These are phyloP conservation scores for Nematodospora valgi DNA, from an alignment of 805 yeast species.

Conservation along the genomic window DNA sequence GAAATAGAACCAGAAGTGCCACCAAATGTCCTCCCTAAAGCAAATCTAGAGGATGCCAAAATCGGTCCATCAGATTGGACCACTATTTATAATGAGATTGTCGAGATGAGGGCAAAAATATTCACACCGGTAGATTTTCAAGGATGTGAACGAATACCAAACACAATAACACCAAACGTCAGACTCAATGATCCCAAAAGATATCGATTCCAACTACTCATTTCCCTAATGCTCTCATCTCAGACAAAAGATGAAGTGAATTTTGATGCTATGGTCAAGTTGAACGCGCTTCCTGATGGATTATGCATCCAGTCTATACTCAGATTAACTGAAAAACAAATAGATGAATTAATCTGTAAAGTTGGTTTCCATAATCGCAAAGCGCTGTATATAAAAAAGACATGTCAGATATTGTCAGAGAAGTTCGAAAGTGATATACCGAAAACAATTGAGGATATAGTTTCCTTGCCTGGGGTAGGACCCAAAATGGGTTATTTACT, in stretches of 20 bases:
- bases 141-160: slow-evolving; percentile 72
- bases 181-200: slow-evolving; percentile 30
- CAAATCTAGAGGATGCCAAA: slow-evolving; percentile 4
- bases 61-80: slow-evolving; percentile 45
- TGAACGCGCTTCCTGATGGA: slow-evolving; percentile 54
- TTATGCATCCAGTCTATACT: slow-evolving; percentile 54
- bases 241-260: slow-evolving; percentile 92
- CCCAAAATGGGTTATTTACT: slow-evolving; percentile 90
- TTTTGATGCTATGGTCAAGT: slow-evolving; percentile 60
- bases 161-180: slow-evolving; percentile 36
- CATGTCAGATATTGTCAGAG: slow-evolving; percentile 51
- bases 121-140: slow-evolving; percentile 84
- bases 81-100: slow-evolving; percentile 56
- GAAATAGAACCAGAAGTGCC: slow-evolving; percentile 6
- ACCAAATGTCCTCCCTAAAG: slow-evolving; percentile 12
- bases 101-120: slow-evolving; percentile 61
- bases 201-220: slow-evolving; percentile 68
- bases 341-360: slow-evolving; percentile 66
- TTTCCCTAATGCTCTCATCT: slow-evolving; percentile 82
- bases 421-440: slow-evolving; percentile 71
- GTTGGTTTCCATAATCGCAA: slow-evolving; percentile 89
- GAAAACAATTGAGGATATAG: slow-evolving; percentile 57
- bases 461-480: slow-evolving; percentile 84
- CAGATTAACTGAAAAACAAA: slow-evolving; percentile 47
- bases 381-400: slow-evolving; percentile 62